Conservation (phyloP, 1,139 yeast genomes). For the Candida labiduridarum region DNA sequence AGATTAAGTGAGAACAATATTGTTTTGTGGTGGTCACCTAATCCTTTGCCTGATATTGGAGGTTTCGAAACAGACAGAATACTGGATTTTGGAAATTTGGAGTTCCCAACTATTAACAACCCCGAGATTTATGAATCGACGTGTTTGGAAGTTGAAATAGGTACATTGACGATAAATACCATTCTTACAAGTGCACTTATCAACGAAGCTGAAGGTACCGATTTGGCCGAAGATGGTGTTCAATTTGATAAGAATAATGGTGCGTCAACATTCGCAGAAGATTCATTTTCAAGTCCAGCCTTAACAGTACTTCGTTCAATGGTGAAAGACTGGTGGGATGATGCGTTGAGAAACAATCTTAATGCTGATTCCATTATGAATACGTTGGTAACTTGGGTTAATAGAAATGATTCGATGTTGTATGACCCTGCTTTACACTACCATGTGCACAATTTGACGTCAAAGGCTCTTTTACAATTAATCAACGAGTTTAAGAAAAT, state of each 20-base stretch:
- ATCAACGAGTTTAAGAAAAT: conserved; percentile 77
- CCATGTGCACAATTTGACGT: conserved; percentile 85
- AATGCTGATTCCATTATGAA: conserved; percentile 88
- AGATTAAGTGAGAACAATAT: conserved; percentile 64
- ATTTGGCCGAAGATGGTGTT: conserved; percentile 61
- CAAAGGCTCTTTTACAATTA: conserved; percentile 79
- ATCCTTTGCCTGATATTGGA: conserved; percentile 83
- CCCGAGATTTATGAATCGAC: conserved; percentile 81
- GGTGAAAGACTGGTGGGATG: conserved; percentile 95
- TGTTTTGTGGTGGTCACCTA: conserved; percentile 92
- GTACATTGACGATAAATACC: conserved; percentile 82
- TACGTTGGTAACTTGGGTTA: conserved; percentile 86
- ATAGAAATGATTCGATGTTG: conserved; percentile 67
- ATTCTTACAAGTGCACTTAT: conserved; percentile 81
- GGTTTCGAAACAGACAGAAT: conserved; percentile 70
- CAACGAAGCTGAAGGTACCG: conserved; percentile 90
- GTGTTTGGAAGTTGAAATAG: conserved; percentile 77
- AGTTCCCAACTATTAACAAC: conserved; percentile 72
- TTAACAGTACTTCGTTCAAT: conserved; percentile 67
- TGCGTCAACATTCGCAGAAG: conserved; percentile 63
- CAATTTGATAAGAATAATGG: conserved; percentile 45
- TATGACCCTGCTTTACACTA: conserved; percentile 82
- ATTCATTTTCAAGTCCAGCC: conserved; percentile 80
- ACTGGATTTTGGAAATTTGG: conserved; percentile 58
- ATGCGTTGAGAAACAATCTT: conserved; percentile 66